Conservation (phyloP, 495 filamentous ascomycete genomes). For the Aspergillus conjunctus region DNA sequence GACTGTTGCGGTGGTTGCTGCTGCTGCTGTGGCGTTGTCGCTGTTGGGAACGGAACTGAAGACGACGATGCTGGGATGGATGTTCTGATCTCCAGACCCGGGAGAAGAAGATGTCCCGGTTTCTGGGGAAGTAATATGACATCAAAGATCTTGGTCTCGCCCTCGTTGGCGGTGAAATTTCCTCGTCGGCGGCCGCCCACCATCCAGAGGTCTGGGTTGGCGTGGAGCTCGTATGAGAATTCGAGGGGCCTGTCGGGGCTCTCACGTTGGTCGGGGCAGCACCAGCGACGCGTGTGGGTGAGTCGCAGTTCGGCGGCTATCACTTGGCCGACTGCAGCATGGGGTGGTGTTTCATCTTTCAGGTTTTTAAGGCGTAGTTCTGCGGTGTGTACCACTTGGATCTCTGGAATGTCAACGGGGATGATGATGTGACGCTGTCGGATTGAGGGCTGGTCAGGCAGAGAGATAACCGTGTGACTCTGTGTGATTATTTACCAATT, state of each 20-base stretch:
- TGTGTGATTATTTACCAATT: constrained; percentile 28
- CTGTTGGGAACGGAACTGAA: too few species aligned
- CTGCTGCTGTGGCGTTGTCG: constrained; percentile 20
- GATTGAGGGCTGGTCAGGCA: constrained; percentile 38
- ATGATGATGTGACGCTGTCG: constrained; percentile 50
- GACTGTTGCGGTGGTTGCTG: constrained; percentile 20
- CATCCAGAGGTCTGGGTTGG: constrained; percentile 76
- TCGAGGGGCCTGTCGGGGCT: constrained; percentile 58
- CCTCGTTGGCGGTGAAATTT: constrained; percentile 66
- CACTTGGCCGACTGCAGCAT: constrained; percentile 66
- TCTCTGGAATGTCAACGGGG: constrained; percentile 80
- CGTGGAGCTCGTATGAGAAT: constrained; percentile 83
- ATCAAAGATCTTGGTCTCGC: constrained; percentile 52
- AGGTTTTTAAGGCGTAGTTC: constrained; percentile 61
- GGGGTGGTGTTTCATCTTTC: constrained; percentile 32
- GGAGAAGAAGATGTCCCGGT: constrained; percentile 73
- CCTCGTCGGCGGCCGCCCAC: constrained; percentile 78
- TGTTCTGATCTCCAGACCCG: constrained; percentile 73
- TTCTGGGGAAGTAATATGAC: constrained; percentile 78
- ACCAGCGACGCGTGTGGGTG: constrained; percentile 79
- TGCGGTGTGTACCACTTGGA: constrained; percentile 82
- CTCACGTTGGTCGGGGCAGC: constrained; percentile 45
- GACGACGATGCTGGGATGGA: constrained; percentile 34
- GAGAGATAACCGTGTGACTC: constrained; percentile 38
- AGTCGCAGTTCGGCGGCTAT: constrained; percentile 72